A percentile compares a stretch with the other conserved stretches of the same genome.
Conservation (phyloP, 2,329 filamentous ascomycete genomes). For the Escovopsis weberi region DNA sequence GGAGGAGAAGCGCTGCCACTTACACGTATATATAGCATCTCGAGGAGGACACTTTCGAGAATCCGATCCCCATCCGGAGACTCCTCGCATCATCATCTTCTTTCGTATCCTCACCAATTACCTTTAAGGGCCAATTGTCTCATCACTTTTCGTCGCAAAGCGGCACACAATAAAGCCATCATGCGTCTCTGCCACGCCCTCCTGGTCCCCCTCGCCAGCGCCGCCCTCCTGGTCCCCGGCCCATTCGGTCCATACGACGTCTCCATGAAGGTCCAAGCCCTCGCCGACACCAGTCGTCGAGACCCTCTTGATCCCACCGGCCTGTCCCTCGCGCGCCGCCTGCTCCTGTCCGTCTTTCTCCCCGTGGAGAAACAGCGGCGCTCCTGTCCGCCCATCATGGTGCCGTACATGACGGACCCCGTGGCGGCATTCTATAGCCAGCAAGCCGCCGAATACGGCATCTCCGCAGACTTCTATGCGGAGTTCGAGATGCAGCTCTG, state of each 20-base stretch:
- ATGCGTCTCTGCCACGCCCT: slow-evolving; percentile 7
- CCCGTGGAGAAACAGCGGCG: slow-evolving; percentile 12
- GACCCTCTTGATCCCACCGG: slow-evolving; percentile 20
- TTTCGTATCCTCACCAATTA: not conserved
- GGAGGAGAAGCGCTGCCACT: no score
- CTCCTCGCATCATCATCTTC: not conserved
- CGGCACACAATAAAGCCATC: not conserved
- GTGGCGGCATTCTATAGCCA: slow-evolving; percentile 17
- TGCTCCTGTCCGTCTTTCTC: slow-evolving; percentile 18
- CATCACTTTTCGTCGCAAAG: no score
- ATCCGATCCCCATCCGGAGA: no score
- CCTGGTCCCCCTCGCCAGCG: slow-evolving; percentile 6
- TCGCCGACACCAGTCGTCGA: slow-evolving; percentile 17
- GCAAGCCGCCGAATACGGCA: slow-evolving; percentile 12
- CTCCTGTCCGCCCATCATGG: slow-evolving; percentile 8
- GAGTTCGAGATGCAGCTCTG: slow-evolving; percentile 15
- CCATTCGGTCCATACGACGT: slow-evolving; percentile 18
- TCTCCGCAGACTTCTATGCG: slow-evolving; percentile 17
- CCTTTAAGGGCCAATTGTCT: no score
- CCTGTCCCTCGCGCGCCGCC: slow-evolving; percentile 6
- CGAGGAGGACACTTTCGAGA: no score
- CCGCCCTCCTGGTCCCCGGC: slow-evolving; percentile 14
- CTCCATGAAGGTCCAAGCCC: slow-evolving; percentile 10
- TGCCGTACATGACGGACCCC: slow-evolving; percentile 20
- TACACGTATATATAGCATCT: not conserved